Conservation (phyloP, 2,329 filamentous ascomycete species). For the Calonectria henricotiae region DNA sequence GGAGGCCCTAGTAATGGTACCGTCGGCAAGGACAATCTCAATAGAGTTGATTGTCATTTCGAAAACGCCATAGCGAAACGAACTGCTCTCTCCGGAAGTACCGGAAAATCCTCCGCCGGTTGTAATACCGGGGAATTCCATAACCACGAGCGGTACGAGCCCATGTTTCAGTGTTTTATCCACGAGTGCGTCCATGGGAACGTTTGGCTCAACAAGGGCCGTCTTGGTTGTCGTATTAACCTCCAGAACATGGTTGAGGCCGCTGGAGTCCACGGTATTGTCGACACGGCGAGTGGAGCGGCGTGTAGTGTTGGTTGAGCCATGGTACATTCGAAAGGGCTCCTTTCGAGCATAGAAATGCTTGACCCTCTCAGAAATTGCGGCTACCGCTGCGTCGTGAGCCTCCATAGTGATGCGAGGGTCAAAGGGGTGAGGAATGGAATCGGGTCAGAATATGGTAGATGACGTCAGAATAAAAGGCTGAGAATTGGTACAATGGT, state of each 20-base stretch:
- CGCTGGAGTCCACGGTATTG: constrained; percentile 78
- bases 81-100: constrained; percentile 79
- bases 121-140: constrained; percentile 83
- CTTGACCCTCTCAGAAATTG: constrained; percentile 63
- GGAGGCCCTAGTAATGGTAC: constrained; percentile 71
- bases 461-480: constrained; percentile 5
- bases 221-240: constrained; percentile 70
- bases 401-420: constrained; percentile 57
- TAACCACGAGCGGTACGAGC: constrained; percentile 77
- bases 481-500: background rate
- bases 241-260: constrained; percentile 74
- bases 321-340: constrained; percentile 84
- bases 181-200: constrained; percentile 77
- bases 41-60: constrained; percentile 74
- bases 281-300: constrained; percentile 65
- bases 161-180: constrained; percentile 70
- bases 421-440: background rate
- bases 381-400: constrained; percentile 63
- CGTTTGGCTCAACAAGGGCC: constrained; percentile 80
- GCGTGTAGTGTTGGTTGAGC: constrained; percentile 84
- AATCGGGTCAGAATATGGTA: background rate
- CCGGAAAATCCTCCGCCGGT: constrained; percentile 78
- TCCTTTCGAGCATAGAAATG: constrained; percentile 62
- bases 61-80: constrained; percentile 78
- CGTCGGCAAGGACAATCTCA: constrained; percentile 77